Evolutionary conservation across 1,284 basidiomycete species (phyloP), one percentile per base, ranked within the genome.

Genomic region (Trametes sp.): DNA sequence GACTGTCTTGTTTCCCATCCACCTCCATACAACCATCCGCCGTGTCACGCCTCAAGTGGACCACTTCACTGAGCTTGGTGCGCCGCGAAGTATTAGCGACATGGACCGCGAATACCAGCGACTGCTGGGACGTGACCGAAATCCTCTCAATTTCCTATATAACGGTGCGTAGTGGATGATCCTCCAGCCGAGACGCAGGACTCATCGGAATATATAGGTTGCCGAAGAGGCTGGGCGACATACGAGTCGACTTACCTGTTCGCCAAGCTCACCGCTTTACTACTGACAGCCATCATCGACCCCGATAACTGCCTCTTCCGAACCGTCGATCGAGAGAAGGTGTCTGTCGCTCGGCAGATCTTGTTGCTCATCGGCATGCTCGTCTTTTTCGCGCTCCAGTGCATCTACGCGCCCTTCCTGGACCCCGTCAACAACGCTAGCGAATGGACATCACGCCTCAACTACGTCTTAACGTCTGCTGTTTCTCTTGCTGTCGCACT

Each of bases 241-340:
- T 90, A 88, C 70, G 81, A 87, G 72, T 82, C 87, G 0, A 80
- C 80, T 10, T 89, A 86, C 67, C 81, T 90, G 21, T 81, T 85
- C 59, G 87, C 89, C 45, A 95, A 94, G 75, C 81, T 94, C 42
- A 84, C 84, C 67, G 86, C 87, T 19, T 78, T 93, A 9, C 70
- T 92, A 31, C 82, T 91, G 52, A 83, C 91, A 48, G 86, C 90
- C 5, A 75, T 93, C 46, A 81, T 94, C 62, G 84, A 87, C 69
- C 80, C 84, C 7, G 77, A 92, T 72, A 95, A 93, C 73, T 95
- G 92, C 72, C 74, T 92, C 5, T 92, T 93, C 70, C 87, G 89
- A 38, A 78, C 80, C 24, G 76, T 82, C 38, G 75, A 83, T 26
- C 80, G 84, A 10, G 77, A 78, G 9, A 76, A 74, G n/a, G 80